phyloP scores from a whole-genome alignment of 306 rosid species.

The Castanospermum australe region DNA sequence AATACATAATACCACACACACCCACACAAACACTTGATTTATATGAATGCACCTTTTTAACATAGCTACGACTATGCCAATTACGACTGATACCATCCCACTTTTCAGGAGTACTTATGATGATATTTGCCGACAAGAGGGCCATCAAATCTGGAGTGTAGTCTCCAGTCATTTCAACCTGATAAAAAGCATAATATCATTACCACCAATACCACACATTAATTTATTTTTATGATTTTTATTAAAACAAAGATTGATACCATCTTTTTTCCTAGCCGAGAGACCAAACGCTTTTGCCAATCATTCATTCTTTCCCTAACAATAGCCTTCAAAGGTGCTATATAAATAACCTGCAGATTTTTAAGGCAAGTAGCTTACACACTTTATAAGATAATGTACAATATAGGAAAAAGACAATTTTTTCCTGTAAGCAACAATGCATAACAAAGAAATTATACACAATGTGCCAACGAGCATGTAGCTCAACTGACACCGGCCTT shows the following conservation, averaged over 20 bases:
- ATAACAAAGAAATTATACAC: background rate
- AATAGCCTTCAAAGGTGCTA: constrained; percentile 98
- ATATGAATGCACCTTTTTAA: constrained; percentile 67
- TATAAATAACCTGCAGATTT: constrained; percentile 79
- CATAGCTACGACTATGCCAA: constrained; percentile 96
- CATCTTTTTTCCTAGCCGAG: constrained; percentile 85
- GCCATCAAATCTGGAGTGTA: constrained; percentile 94
- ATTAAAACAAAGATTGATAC: constrained; percentile 34
- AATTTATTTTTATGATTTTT: background rate
- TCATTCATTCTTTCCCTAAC: constrained; percentile 97
- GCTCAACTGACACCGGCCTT: no score
- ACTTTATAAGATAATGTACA: constrained; percentile 23
- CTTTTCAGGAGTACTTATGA: constrained; percentile 96
- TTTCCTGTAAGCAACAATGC: background rate
- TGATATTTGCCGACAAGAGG: constrained; percentile 87
- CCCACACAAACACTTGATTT: background rate
- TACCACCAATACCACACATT: constrained; percentile 20
- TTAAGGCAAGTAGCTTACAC: background rate
- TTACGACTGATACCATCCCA: constrained; percentile 99
- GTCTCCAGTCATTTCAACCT: constrained; percentile 99
- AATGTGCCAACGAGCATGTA: no score
- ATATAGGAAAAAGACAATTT: background rate
- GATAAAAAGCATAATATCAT: constrained; percentile 26
- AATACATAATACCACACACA: background rate
- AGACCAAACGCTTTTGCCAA: constrained; percentile 83